Evolutionary conservation across 2,329 filamentous ascomycete genomes (phyloP).

Genomic region (Nemania sp.): DNA sequence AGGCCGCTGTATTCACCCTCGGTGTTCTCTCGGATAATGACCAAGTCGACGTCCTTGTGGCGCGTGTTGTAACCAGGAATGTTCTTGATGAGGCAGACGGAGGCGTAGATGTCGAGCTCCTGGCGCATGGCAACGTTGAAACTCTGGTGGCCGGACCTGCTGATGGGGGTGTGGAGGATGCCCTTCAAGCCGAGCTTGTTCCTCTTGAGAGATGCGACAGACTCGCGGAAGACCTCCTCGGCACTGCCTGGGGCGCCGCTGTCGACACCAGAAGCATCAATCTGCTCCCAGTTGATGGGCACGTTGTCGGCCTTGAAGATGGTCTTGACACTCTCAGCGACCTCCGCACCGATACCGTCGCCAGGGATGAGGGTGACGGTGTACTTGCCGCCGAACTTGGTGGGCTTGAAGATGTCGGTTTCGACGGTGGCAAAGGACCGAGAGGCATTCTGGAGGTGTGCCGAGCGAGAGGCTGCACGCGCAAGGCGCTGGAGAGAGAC

Average conservation of each 20-base stretch:
- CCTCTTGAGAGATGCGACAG: slow-evolving; percentile 90
- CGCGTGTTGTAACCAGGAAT: slow-evolving; percentile 98
- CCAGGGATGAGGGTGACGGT: slow-evolving; percentile 98
- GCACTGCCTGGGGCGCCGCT: slow-evolving; percentile 78
- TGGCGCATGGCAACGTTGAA: slow-evolving; percentile 99
- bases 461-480: slow-evolving; percentile 52
- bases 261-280: slow-evolving; percentile 91
- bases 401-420: slow-evolving; percentile 97
- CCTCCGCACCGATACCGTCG: slow-evolving; percentile 98
- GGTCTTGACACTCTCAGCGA: slow-evolving; percentile 97
- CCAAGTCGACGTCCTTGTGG: slow-evolving; percentile 95
- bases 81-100: slow-evolving; percentile 98
- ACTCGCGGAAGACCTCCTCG: slow-evolving; percentile 94
- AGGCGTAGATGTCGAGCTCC: slow-evolving; percentile 99
- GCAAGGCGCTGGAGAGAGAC: slow-evolving; percentile 54
- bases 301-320: slow-evolving; percentile 99
- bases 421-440: slow-evolving; percentile 79
- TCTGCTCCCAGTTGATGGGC: slow-evolving; percentile 97
- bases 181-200: slow-evolving; percentile 99
- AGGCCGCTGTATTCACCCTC: slow-evolving; percentile 99
- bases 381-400: slow-evolving; percentile 99
- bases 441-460: slow-evolving; percentile 46
- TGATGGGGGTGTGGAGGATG: slow-evolving; percentile 96
- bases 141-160: slow-evolving; percentile 94
- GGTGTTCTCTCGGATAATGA: slow-evolving; percentile 99